phyloP scores from a whole-genome alignment of 2,329 filamentous ascomycete genomes.

The Fusarium paranaense region DNA sequence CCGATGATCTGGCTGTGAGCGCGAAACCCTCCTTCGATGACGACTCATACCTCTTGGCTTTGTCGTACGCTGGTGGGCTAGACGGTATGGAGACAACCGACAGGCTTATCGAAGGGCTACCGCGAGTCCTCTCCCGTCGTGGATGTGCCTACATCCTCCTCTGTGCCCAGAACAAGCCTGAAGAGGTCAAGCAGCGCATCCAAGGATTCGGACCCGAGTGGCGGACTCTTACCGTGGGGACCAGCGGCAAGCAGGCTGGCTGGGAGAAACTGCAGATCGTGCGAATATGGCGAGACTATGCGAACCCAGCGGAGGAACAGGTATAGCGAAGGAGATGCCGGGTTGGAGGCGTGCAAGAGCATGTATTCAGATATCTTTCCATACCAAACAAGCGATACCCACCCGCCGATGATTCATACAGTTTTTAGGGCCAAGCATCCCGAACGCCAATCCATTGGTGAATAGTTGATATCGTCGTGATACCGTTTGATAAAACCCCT shows the following conservation, averaged over 20 bases:
- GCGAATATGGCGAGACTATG: conserved; percentile 77
- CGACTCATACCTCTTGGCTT: conserved; percentile 83
- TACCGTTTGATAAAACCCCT: conserved; percentile 28
- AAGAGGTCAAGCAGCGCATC: conserved; percentile 75
- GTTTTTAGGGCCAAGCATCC: conserved; percentile 49
- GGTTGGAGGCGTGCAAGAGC: conserved; percentile 40
- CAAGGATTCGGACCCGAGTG: conserved; percentile 66
- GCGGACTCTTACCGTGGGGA: conserved; percentile 81
- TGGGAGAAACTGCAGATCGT: conserved; percentile 96
- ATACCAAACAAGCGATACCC: conserved; percentile 45
- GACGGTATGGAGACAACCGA: conserved; percentile 97
- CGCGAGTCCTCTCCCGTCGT: conserved; percentile 68
- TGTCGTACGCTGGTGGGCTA: conserved; percentile 88
- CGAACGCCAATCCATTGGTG: conserved; percentile 49
- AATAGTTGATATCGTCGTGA: conserved; percentile 43
- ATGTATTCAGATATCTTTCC: conserved; percentile 48
- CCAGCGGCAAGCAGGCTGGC: conserved; percentile 87
- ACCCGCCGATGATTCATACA: conserved; percentile 44
- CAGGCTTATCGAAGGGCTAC: conserved; percentile 77
- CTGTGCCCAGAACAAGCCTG: conserved; percentile 90
- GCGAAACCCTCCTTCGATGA: conserved; percentile 71
- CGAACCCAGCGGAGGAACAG: background rate
- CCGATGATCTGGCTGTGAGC: conserved; percentile 41
- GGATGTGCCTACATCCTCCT: conserved; percentile 92
- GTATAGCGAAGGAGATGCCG: background rate